phyloP scores from a whole-genome alignment of 2,329 filamentous ascomycete genomes.

The Colletotrichum sp. region DNA sequence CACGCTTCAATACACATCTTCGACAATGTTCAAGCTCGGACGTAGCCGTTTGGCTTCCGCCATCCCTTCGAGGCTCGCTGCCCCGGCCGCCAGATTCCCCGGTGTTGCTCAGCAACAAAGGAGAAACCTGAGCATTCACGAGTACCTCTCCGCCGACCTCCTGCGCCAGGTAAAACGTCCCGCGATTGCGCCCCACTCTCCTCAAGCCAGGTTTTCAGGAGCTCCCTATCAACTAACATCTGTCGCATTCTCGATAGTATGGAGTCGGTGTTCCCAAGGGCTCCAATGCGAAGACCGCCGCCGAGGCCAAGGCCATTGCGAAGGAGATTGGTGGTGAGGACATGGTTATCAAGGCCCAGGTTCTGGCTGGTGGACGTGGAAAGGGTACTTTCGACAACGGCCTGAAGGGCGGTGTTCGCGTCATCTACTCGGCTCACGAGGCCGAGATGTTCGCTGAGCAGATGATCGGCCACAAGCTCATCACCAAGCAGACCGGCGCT shows the following conservation, averaged over 20 bases:
- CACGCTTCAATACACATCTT: neutral
- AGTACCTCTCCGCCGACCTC: slow-evolving; percentile 95
- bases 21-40: slow-evolving; percentile 85
- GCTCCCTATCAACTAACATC: slow-evolving; percentile 16
- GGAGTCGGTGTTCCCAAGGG: slow-evolving; percentile 93
- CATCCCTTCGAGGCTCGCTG: slow-evolving; percentile 56
- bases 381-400: slow-evolving; percentile 99
- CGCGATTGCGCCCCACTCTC: slow-evolving; percentile 6
- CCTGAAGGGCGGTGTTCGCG: slow-evolving; percentile 96
- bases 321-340: slow-evolving; percentile 92
- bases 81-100: slow-evolving; percentile 62
- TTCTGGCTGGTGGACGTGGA: slow-evolving; percentile 95
- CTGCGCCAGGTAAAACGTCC: slow-evolving; percentile 68
- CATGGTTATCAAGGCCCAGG: slow-evolving; percentile 99
- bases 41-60: slow-evolving; percentile 80
- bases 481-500: slow-evolving; percentile 99
- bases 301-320: slow-evolving; percentile 91
- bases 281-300: slow-evolving; percentile 79
- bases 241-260: slow-evolving; percentile 65
- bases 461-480: slow-evolving; percentile 99
- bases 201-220: slow-evolving; percentile 17
- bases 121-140: slow-evolving; percentile 94
- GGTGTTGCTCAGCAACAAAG: slow-evolving; percentile 78
- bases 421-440: slow-evolving; percentile 97
- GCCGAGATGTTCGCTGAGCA: slow-evolving; percentile 98